These are phyloP conservation scores for Picochlorum sp. DNA, from an alignment of 139 green algal species.

Conservation along the genomic window DNA sequence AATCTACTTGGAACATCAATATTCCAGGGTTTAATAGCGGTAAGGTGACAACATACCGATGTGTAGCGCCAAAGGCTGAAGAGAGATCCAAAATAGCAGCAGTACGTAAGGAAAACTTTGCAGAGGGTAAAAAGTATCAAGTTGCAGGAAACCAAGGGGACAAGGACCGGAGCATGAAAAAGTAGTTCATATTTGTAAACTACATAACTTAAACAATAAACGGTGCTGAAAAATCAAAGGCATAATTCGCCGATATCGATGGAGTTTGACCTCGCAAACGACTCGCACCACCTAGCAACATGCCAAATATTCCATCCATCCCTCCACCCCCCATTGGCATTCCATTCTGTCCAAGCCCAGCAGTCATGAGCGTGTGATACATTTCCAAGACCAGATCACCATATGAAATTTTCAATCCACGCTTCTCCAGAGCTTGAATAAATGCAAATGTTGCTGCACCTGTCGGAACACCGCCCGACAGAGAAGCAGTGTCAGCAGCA, in stretches of 20 bases:
- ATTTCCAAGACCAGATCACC: constrained; percentile 27
- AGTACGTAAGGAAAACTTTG: constrained; percentile 20
- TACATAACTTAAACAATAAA: constrained; percentile 8
- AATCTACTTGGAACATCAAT: constrained; percentile 7
- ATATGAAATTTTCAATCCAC: constrained; percentile 11
- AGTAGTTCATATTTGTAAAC: neutral
- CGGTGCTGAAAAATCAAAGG: constrained; percentile 17
- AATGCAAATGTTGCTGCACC: constrained; percentile 71
- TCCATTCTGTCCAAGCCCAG: neutral
- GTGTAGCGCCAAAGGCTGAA: constrained; percentile 18
- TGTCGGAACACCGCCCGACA: constrained; percentile 43
- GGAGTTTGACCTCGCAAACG: constrained; percentile 20
- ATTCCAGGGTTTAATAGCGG: constrained; percentile 33
- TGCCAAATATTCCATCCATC: neutral
- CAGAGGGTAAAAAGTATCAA: neutral
- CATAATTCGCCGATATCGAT: constrained; percentile 13
- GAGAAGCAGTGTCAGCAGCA: constrained; percentile 30
- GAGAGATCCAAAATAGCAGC: constrained; percentile 24
- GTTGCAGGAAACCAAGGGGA: neutral
- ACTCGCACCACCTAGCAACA: neutral
- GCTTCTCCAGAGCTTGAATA: constrained; percentile 51
- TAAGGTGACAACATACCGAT: constrained; percentile 23
- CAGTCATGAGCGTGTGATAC: constrained; percentile 9
- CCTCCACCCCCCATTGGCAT: neutral
- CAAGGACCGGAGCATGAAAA: neutral